Conservation (phyloP, 495 filamentous ascomycete genomes). For the Articulospora tetracladia region DNA sequence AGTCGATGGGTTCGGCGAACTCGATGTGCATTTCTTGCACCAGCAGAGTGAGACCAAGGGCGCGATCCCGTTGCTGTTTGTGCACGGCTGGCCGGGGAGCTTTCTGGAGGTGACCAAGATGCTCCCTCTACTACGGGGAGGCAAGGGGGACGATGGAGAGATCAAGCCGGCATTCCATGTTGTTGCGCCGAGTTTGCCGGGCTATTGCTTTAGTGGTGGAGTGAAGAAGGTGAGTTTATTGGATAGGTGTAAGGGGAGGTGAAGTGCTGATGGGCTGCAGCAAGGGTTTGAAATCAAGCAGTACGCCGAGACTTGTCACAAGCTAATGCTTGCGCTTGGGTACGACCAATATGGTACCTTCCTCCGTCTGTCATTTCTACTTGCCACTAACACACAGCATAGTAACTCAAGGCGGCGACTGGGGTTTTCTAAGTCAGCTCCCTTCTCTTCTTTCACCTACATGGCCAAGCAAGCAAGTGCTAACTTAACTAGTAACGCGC, state of each 20-base stretch:
- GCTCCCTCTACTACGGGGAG: slow-evolving; percentile 48
- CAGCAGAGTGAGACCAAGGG: slow-evolving; percentile 39
- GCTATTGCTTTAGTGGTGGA: slow-evolving; percentile 61
- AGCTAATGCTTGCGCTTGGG: slow-evolving; percentile 60
- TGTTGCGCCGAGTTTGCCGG: slow-evolving; percentile 61
- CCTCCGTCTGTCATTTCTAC: not conserved
- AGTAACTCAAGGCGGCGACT: slow-evolving; percentile 68
- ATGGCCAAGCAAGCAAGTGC: not conserved
- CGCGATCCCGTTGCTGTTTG: slow-evolving; percentile 54
- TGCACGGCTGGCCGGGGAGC: slow-evolving; percentile 49
- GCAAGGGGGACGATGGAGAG: slow-evolving; percentile 22
- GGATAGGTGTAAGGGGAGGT: not conserved
- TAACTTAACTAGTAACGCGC: slow-evolving; percentile 42
- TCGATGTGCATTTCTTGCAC: slow-evolving; percentile 53
- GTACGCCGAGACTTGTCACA: slow-evolving; percentile 57
- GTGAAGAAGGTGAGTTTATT: slow-evolving; percentile 35
- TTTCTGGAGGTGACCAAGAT: slow-evolving; percentile 64
- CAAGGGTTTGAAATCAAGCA: slow-evolving; percentile 55
- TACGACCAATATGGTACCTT: slow-evolving; percentile 55
- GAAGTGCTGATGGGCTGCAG: slow-evolving; percentile 12
- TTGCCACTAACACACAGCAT: not conserved
- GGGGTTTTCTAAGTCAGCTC: slow-evolving; percentile 47
- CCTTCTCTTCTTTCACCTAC: not conserved
- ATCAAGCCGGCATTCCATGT: slow-evolving; percentile 57
- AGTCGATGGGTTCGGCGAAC: slow-evolving; percentile 37